These are phyloP conservation scores for Aspergillus felis DNA, from an alignment of 2,329 filamentous ascomycete species.

Conservation along the genomic window DNA sequence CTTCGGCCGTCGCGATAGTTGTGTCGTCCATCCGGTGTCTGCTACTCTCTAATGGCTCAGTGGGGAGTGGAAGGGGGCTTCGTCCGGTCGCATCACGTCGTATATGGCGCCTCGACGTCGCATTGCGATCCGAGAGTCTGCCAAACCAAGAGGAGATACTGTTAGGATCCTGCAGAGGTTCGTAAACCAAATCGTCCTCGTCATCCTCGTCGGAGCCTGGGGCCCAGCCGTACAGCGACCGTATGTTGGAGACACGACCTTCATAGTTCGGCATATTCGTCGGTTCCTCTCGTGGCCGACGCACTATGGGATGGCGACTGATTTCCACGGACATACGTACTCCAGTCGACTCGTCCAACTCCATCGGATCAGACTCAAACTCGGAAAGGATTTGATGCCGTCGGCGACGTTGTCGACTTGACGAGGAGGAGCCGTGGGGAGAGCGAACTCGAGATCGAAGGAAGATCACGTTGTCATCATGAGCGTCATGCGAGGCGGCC, in stretches of 20 bases:
- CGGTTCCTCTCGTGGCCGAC: conserved; percentile 39
- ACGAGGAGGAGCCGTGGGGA: conserved; percentile 24
- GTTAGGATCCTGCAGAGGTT: conserved; percentile 25
- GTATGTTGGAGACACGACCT: conserved; percentile 50
- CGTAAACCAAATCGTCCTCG: conserved; percentile 26
- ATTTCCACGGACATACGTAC: conserved; percentile 33
- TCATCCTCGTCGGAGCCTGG: conserved; percentile 42
- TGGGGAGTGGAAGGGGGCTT: conserved; percentile 14
- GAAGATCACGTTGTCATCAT: conserved; percentile 50
- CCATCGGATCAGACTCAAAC: conserved; percentile 33
- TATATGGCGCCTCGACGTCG: conserved; percentile 19
- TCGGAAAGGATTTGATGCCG: conserved; percentile 23
- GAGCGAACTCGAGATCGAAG: conserved; percentile 40
- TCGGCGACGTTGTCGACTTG: conserved; percentile 30
- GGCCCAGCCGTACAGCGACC: conserved; percentile 59
- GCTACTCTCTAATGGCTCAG: conserved; percentile 22
- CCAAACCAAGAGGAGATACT: conserved; percentile 26
- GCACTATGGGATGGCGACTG: conserved; percentile 40
- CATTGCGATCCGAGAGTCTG: conserved; percentile 23
- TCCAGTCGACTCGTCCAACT: conserved; percentile 29
- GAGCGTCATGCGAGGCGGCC: conserved; percentile 41
- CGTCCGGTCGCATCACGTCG: conserved; percentile 21
- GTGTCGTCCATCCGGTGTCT: conserved; percentile 19
- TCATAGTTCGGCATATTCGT: conserved; percentile 51
- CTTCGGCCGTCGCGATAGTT: conserved; percentile 32